Evolutionary conservation across 768 basidiomycete genomes (phyloP), one percentile per base, ranked within the genome.

Genomic region (Trametes gibbosa): DNA sequence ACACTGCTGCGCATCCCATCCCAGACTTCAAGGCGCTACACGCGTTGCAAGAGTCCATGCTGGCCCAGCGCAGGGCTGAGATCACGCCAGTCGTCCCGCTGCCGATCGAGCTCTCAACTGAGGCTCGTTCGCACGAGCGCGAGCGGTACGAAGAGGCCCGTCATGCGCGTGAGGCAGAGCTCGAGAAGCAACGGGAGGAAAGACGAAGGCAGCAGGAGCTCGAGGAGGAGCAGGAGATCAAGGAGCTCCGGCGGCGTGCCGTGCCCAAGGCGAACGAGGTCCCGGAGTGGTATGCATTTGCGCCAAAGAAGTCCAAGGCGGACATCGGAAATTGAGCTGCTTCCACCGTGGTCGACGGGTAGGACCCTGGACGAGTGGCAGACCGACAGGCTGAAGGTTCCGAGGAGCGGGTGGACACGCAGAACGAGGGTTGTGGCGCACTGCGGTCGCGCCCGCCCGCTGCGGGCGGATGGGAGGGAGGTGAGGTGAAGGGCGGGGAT

Each of bases 201-300:
- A 71, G 70, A 63, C 74, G 79, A 61, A 72, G 71, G 67, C 75
- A 75, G 66, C 70, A 75, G 66, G 82, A 78, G 67, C 76, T 77
- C 66, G 76, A 81, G 65, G 86, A 89, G 72, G 85, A 83, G 71
- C 72, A 70, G 69, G 84, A 83, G 73, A 69, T 88, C 58, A 77
- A 70, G 68, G 87, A 85, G 74, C 60, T 87, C 66, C 74, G 89
- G 69, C 81, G 77, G 75, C 79, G 76, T 63, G 80, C 86, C 17
- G 74, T 91, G 46, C 85, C 86, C 23, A 83, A 77, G 70, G 89
- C 89, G 46, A 79, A 90, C 68, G 82, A 82, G 65, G 79, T 91
- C 24, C 89, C 89, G 12, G 85, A 84, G 63, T 91, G 89, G 89
- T 91, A 91, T 66, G 84, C 81, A 63, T 79, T 80, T 42, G 83